Evolutionary conservation across 1,284 basidiomycete species (phyloP), one percentile per base, ranked within the genome.

Genomic region (Apiotrichum laibachii): DNA sequence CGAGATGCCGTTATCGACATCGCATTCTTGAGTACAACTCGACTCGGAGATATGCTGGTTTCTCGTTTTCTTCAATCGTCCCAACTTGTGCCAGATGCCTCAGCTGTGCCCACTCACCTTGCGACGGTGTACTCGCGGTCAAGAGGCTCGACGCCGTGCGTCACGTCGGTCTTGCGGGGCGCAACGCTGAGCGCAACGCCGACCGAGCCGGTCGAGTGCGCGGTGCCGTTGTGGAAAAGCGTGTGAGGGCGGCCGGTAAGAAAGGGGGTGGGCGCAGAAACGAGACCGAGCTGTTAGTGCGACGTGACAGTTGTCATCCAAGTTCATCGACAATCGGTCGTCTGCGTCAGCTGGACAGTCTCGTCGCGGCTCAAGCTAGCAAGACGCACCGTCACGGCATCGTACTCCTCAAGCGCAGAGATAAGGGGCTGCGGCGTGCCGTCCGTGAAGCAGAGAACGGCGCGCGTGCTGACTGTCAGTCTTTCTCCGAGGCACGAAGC

Each of bases 211-310:
- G 83, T 77, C 0, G 83, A 84, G 63, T 83, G 76, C 22, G 90
- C 82, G 2, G 80, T 70, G 34, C 80, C 78, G 53, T 86, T 84
- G 62, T 84, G 77, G 64, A 92, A 86, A 2, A 94, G 78, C 0
- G 91, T 93, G 50, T 88, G 85, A 1, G 88, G 87, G 21, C 87
- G 80, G 12, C 89, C 89, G 0, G 90, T 93, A 21, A 91, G 80
- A 73, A 94, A 94, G 0, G 91, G 90, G 0, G 92, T 94, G 0
- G 88, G 87, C 0, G 89, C 82, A 0, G 86, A 87, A 15, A 88
- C 74, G 21, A 92, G 80, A 16, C 89, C 89, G 40, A 89, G 75
- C 86, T 90, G 66, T 31, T 15, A 46, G 39, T 85, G 42, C 39
- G 33, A 9, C 9, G 26, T 39, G 4, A 16, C 19, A 8, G 48